Evolutionary conservation across 176 grass and related monocot species (phyloP).

Genomic region (Typha latifolia): DNA sequence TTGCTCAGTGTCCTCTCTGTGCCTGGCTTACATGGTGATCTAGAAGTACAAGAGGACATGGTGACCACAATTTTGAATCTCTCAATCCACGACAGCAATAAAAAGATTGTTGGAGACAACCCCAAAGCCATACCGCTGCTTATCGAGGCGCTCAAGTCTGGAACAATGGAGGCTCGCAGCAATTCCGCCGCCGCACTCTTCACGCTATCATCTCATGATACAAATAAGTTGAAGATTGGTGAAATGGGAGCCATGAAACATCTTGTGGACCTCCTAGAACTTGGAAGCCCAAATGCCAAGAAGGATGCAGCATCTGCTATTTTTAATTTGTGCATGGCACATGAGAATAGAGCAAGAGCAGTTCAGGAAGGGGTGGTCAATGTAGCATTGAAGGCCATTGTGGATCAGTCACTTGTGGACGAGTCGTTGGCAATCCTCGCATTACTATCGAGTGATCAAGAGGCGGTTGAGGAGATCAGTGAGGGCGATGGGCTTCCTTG

Average conservation of each 20-base stretch:
- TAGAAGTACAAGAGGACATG: slow-evolving; percentile 56
- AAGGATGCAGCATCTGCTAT: slow-evolving; percentile 74
- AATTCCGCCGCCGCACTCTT: slow-evolving; percentile 81
- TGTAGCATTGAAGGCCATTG: slow-evolving; percentile 44
- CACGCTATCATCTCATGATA: slow-evolving; percentile 66
- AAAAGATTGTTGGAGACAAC: slow-evolving; percentile 67
- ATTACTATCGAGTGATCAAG: slow-evolving; percentile 42
- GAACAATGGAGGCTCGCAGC: slow-evolving; percentile 59
- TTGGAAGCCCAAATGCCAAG: slow-evolving; percentile 53
- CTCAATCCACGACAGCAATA: slow-evolving; percentile 79
- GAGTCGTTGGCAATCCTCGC: slow-evolving; percentile 64
- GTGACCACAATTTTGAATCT: slow-evolving; percentile 87
- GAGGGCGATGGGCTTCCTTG: slow-evolving; percentile 24
- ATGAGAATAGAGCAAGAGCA: slow-evolving; percentile 53
- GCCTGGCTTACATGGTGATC: slow-evolving; percentile 45
- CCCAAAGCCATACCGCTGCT: slow-evolving; percentile 50
- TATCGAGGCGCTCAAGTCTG: slow-evolving; percentile 44
- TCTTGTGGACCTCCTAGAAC: slow-evolving; percentile 62
- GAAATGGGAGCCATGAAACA: slow-evolving; percentile 45
- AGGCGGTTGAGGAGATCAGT: slow-evolving; percentile 53
- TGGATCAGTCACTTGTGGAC: slow-evolving; percentile 44
- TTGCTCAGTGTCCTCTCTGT: slow-evolving; percentile 41
- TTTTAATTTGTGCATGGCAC: slow-evolving; percentile 59
- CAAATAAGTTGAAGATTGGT: slow-evolving; percentile 66
- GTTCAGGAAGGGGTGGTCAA: slow-evolving; percentile 33